phyloP scores from a whole-genome alignment of 305 asterid genomes.

The Rubia tinctorum region DNA sequence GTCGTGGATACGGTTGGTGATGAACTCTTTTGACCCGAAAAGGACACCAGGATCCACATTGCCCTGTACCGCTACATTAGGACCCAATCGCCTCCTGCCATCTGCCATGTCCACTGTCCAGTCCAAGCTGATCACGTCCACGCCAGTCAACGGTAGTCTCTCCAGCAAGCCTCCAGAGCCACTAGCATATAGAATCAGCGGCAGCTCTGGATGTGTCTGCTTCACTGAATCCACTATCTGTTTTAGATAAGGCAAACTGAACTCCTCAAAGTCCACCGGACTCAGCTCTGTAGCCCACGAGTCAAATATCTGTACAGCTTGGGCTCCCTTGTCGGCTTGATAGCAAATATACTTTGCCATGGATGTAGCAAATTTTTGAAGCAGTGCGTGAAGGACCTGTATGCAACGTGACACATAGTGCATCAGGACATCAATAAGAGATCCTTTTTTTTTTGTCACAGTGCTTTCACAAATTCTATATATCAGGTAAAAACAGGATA shows the following conservation, averaged over 20 bases:
- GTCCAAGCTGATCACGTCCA: slow-evolving; percentile 92
- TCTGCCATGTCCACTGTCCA: slow-evolving; percentile 99
- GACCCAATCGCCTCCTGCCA: slow-evolving; percentile 74
- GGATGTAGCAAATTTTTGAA: slow-evolving; percentile 83
- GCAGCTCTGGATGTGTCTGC: slow-evolving; percentile 74
- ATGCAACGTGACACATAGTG: not conserved
- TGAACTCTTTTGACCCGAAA: slow-evolving; percentile 90
- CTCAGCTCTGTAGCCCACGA: slow-evolving; percentile 99
- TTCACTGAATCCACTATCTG: slow-evolving; percentile 77
- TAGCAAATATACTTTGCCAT: slow-evolving; percentile 82
- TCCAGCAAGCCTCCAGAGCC: slow-evolving; percentile 97
- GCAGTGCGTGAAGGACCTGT: slow-evolving; percentile 85
- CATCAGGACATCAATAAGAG: not conserved
- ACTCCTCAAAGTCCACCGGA: slow-evolving; percentile 93
- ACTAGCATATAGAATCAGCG: slow-evolving; percentile 82
- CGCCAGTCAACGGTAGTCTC: slow-evolving; percentile 86
- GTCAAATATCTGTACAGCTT: slow-evolving; percentile 94
- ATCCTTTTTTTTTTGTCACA: not conserved
- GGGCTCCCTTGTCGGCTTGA: slow-evolving; percentile 99
- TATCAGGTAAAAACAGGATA: not conserved
- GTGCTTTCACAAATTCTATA: not conserved
- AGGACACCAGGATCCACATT: slow-evolving; percentile 96
- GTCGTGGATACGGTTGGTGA: slow-evolving; percentile 77
- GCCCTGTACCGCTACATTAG: slow-evolving; percentile 85
- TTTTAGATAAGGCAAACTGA: slow-evolving; percentile 85